Percentiles rank a stretch among this genome's conserved stretches.
phyloP scores from a whole-genome alignment of 108 stramenopile species.

The Craspedostauros australis region DNA sequence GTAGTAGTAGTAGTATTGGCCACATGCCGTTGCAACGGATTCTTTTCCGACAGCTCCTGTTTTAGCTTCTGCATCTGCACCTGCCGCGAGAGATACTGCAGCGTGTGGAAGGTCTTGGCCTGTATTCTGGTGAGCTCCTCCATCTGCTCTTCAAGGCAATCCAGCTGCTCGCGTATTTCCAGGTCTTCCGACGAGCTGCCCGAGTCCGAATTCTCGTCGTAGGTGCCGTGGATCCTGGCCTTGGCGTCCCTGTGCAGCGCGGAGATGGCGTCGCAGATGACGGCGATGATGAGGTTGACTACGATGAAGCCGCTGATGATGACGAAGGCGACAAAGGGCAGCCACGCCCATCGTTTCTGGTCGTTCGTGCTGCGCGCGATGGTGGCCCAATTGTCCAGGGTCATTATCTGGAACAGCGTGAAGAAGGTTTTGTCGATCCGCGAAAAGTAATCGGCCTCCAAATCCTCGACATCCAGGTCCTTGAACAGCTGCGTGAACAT shows the following conservation, averaged over 20 bases:
- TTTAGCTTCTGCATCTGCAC: slow-evolving; percentile 24
- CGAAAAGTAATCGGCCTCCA: slow-evolving; percentile 46
- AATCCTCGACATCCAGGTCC: slow-evolving; percentile 20
- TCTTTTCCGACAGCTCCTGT: slow-evolving; percentile 7
- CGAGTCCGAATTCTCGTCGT: slow-evolving; percentile 12
- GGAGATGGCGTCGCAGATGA: slow-evolving; percentile 72
- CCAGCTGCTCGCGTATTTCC: slow-evolving; percentile 20
- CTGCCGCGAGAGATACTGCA: slow-evolving; percentile 29
- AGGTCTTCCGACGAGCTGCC: slow-evolving; percentile 3
- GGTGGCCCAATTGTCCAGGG: slow-evolving; percentile 50
- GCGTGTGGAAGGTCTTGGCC: slow-evolving; percentile 27
- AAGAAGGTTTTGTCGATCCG: slow-evolving; percentile 37
- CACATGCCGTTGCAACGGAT: slow-evolving; percentile 1
- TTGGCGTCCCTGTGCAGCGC: slow-evolving; percentile 39
- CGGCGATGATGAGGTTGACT: slow-evolving; percentile 76
- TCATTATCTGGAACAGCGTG: slow-evolving; percentile 55
- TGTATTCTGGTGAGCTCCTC: slow-evolving; percentile 37
- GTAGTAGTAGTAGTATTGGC: slow-evolving; percentile 1
- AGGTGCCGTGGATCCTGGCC: slow-evolving; percentile 46
- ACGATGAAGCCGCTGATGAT: slow-evolving; percentile 70
- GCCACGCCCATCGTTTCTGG: slow-evolving; percentile 54
- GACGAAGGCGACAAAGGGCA: slow-evolving; percentile 54
- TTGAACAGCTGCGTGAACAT: slow-evolving; percentile 61
- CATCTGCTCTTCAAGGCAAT: slow-evolving; percentile 32
- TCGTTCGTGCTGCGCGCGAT: slow-evolving; percentile 35